phyloP scores from a whole-genome alignment of 2,329 filamentous ascomycete species.

The Diaporthe humulicola region DNA sequence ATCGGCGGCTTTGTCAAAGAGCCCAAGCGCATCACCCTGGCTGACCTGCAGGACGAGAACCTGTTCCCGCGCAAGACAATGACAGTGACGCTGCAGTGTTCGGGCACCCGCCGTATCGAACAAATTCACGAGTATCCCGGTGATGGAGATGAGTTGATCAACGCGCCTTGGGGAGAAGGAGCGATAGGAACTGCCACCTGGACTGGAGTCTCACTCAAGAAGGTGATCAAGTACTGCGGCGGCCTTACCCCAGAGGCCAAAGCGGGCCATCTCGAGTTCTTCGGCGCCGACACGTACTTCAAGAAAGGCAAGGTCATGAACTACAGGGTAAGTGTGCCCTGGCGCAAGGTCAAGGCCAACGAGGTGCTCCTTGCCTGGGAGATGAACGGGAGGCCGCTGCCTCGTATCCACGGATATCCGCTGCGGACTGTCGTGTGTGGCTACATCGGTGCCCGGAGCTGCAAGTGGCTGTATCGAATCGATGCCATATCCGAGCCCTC shows the following conservation, averaged over 20 bases:
- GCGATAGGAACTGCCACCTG: slow-evolving; percentile 77
- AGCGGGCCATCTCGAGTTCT: slow-evolving; percentile 75
- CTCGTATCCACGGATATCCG: slow-evolving; percentile 75
- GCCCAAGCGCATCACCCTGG: slow-evolving; percentile 68
- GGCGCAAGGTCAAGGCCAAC: slow-evolving; percentile 74
- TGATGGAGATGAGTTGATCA: slow-evolving; percentile 73
- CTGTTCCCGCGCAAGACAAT: slow-evolving; percentile 72
- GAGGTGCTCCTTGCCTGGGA: slow-evolving; percentile 79
- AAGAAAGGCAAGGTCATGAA: slow-evolving; percentile 76
- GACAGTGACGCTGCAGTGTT: slow-evolving; percentile 75
- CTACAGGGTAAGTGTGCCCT: slow-evolving; percentile 76
- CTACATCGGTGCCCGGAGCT: slow-evolving; percentile 75
- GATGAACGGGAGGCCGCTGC: slow-evolving; percentile 77
- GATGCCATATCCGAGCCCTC: slow-evolving; percentile 70
- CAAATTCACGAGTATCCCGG: slow-evolving; percentile 76
- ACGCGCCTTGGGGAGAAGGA: slow-evolving; percentile 73
- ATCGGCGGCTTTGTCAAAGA: slow-evolving; percentile 68
- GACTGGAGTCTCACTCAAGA: slow-evolving; percentile 75
- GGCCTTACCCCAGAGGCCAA: slow-evolving; percentile 60
- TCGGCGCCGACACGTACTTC: slow-evolving; percentile 80
- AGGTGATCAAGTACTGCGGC: slow-evolving; percentile 78
- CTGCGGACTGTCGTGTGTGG: slow-evolving; percentile 73
- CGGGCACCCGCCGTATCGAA: slow-evolving; percentile 77
- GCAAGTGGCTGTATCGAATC: slow-evolving; percentile 74
- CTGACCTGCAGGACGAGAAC: slow-evolving; percentile 71